Base-by-base conservation (phyloP, 2,329 filamentous ascomycete species). In the Arachnomyces sp. region DNA sequence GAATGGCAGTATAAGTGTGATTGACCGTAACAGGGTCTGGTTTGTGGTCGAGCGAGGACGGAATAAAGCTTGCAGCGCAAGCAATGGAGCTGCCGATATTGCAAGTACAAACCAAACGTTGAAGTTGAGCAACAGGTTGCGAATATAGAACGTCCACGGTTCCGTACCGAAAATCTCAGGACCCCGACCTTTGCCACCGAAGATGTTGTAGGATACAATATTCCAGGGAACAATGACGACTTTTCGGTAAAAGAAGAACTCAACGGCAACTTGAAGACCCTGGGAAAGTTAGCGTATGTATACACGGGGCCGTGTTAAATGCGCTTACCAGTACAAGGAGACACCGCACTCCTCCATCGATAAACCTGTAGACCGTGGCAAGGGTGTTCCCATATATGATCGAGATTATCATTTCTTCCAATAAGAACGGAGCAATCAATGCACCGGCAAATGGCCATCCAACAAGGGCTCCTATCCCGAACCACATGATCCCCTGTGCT, bases 401-500 rank as follows among this genome's bases (percentile, higher is more conserved):
- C 3, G 71, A 71, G 16, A 78, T 55, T 1, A 88, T 59, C 2
- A 78, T 57, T 53, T 95, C 89, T 59, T 95, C 89, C 0, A 82
- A 52, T 18, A 95, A 59, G 55, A 92, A 93, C 0, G 92, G 92
- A 4, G 82, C 64, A 40, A 84, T 80, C 31, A 98, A 71, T 7
- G 87, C 89, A 29, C 82, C 80, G 9, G 88, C 82, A 67, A 98
- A 98, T 0, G 92, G 92, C 92, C 92, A 98, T 1, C 92, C 92
- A 7, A 98, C 67, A 31, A 93, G 74, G 6, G 84, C 85, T 25
- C 86, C 92, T 7, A 87, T 68, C 11, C 86, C 87, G 56, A 96
- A 94, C 82, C 86, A 95, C 63, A 86, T 83, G 45, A 98, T 87
- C 29, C 86, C 92, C 56, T 79, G 74, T 0, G 85, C 81, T 0